phyloP scores from a whole-genome alignment of 2,329 filamentous ascomycete species.

The Fusarium napiforme region DNA sequence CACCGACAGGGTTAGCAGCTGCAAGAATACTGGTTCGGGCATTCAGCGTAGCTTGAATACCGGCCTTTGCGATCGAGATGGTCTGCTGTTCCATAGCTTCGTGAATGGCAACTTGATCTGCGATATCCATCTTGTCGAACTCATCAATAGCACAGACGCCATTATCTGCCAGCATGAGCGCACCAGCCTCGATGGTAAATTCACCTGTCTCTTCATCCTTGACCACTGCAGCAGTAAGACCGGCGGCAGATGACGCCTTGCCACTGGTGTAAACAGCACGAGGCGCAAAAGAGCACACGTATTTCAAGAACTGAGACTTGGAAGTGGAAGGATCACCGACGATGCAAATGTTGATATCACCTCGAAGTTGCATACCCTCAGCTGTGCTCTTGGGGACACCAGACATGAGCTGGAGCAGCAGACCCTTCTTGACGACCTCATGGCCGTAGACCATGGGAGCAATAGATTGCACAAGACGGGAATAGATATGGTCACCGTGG shows the following conservation, averaged over 20 bases:
- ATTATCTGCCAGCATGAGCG: constrained; percentile 96
- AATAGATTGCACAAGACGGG: constrained; percentile 89
- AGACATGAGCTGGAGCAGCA: constrained; percentile 94
- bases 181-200: constrained; percentile 98
- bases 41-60: constrained; percentile 97
- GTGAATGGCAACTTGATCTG: constrained; percentile 97
- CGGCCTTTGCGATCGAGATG: constrained; percentile 97
- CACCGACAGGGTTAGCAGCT: constrained; percentile 94
- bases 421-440: constrained; percentile 96
- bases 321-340: constrained; percentile 97
- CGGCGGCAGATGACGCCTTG: constrained; percentile 95
- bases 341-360: constrained; percentile 98
- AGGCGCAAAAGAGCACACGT: constrained; percentile 96
- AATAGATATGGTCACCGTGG: constrained; percentile 94
- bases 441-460: constrained; percentile 98
- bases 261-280: constrained; percentile 97
- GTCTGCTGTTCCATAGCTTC: constrained; percentile 99
- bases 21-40: constrained; percentile 95
- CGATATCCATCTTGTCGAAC: constrained; percentile 99
- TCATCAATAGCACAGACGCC: constrained; percentile 99
- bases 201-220: constrained; percentile 99
- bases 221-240: constrained; percentile 95
- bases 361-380: constrained; percentile 94
- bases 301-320: constrained; percentile 98
- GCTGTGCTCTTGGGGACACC: constrained; percentile 92